phyloP scores from a whole-genome alignment of 108 stramenopile genomes.

The Pinguiococcus pyrenoidosus region DNA sequence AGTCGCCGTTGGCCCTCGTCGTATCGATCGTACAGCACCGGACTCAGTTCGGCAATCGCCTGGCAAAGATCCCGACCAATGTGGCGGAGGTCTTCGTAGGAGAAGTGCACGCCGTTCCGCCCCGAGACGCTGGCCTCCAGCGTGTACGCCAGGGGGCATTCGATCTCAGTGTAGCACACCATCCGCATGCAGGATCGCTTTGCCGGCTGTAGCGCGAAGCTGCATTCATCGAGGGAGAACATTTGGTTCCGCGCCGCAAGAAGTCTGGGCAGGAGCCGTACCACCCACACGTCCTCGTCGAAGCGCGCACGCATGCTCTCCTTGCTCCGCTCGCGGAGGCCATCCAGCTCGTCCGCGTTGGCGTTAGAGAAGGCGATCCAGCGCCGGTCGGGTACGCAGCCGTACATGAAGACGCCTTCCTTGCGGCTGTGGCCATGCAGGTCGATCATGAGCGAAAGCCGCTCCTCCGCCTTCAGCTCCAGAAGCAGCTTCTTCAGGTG shows the following conservation, averaged over 20 bases:
- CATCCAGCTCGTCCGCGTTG: no score
- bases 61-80: conserved; percentile 1
- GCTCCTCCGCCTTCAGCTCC: background rate
- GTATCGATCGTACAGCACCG: no score
- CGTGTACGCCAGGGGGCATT: background rate
- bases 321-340: no score
- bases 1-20: no score
- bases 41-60: no score
- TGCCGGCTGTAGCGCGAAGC: background rate
- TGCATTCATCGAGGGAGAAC: conserved; percentile 7
- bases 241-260: background rate
- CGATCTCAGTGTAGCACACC: background rate
- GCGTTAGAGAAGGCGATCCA: no score
- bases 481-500: background rate
- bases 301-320: no score
- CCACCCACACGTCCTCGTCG: background rate
- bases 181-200: conserved; percentile 1
- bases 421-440: conserved; percentile 5
- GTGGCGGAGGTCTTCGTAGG: background rate
- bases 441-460: background rate
- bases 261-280: conserved; percentile 6
- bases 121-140: conserved; percentile 2
- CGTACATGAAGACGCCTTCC: conserved; percentile 10
- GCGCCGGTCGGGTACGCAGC: no score
- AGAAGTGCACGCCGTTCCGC: background rate